These are phyloP conservation scores for Canavalia ensiformis DNA, from an alignment of 306 rosid genomes.

Conservation along the genomic window DNA sequence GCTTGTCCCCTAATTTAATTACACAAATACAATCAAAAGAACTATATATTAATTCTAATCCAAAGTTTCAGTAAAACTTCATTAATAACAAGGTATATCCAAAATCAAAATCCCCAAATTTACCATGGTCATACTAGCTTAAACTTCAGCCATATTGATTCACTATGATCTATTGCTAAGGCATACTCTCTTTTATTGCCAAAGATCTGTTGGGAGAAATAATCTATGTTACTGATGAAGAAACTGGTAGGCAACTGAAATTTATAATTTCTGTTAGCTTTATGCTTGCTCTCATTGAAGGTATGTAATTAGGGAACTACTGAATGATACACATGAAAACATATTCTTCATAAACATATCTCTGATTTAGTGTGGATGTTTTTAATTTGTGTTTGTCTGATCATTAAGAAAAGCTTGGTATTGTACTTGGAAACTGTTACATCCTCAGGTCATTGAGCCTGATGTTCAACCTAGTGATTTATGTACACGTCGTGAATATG, in stretches of 20 bases:
- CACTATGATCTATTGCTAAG: conserved; percentile 7
- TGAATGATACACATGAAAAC: conserved; percentile 13
- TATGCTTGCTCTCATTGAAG: conserved; percentile 23
- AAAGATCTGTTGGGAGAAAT: conserved; percentile 18
- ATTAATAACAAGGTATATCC: background rate
- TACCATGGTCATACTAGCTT: background rate
- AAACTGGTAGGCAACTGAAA: conserved; percentile 29
- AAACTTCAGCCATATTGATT: conserved; percentile 33
- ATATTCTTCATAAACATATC: conserved; percentile 24
- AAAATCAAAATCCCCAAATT: conserved; percentile 26
- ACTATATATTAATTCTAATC: background rate
- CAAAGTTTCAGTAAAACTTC: background rate
- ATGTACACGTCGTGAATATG: conserved; percentile 97
- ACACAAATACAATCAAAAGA: conserved; percentile 13
- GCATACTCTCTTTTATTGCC: background rate
- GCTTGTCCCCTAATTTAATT: background rate
- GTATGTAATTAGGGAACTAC: conserved; percentile 20
- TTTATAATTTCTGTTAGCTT: conserved; percentile 20
- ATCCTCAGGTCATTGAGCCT: conserved; percentile 84
- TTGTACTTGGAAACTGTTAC: conserved; percentile 33
- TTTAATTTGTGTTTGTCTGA: conserved; percentile 19
- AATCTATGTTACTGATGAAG: conserved; percentile 14
- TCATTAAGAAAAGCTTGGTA: background rate
- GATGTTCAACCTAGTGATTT: conserved; percentile 87
- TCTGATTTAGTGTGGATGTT: conserved; percentile 18